Evolutionary conservation across 148 eudicot species (phyloP), one percentile per base, ranked within the genome.

Genomic region (Polygonum aviculare): DNA sequence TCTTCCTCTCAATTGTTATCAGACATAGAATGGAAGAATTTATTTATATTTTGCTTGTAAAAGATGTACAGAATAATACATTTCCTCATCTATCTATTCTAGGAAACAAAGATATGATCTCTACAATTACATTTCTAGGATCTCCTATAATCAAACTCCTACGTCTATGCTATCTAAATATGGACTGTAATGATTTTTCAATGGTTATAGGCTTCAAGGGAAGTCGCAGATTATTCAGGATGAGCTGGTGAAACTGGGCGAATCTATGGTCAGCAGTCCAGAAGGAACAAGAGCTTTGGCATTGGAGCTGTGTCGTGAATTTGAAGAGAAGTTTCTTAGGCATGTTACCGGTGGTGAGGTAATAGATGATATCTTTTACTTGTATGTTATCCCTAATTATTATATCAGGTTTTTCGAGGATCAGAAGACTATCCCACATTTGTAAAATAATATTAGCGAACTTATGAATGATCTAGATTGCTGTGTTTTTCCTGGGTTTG

Each of bases 231-330:
- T 89, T 60, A 85, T 95, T 79, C 97, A 95, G 84, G 99, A 95
- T 81, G 97, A 95, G 79, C 76, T 95, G 71, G 91, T 92, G 77
- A 90, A 89, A 85, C 93, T 95, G 85, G 99, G 99, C 69, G 99
- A 92, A 81, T 83, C 83, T 75, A 90, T 95, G 99, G 99, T 95
- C 76, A 79, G 81, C 77, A 95, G 97, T 77, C 41, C 88, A 70
- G 99, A 95, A 86, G 99, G 99, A 60, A 95, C 99, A 38, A 90
- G 88, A 83, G 99, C 99, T 75, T 84, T 95, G 84, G 99, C 99
- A 9, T 78, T 95, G 79, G 96, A 95, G 84, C 99, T 95, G 82
- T 95, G 99, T 86, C 97, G 99, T 72, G 99, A 95, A 81, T 95
- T 95, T 78, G 99, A 95, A 86, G 99, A 95, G 78, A 93, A 85